Conservation (phyloP, 208 protist genomes). For the Leishmania braziliensis region DNA sequence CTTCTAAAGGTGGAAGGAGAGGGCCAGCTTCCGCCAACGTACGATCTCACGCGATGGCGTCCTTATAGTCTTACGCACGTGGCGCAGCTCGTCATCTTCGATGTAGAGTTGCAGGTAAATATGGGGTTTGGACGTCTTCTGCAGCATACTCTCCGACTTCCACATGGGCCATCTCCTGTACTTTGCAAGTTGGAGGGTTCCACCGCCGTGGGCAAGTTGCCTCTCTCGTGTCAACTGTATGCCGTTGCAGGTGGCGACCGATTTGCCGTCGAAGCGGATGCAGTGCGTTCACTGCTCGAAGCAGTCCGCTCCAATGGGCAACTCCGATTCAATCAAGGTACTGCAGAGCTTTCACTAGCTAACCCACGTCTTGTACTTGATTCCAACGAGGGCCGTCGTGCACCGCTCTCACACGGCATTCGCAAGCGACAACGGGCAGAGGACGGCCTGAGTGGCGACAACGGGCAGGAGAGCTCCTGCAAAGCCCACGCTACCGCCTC, state of each 20-base stretch:
- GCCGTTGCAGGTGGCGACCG: slow-evolving; percentile 35
- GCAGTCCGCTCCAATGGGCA: slow-evolving; percentile 3
- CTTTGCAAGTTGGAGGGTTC: not conserved
- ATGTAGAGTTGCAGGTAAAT: slow-evolving; percentile 61
- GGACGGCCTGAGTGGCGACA: not conserved
- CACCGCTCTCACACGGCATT: not conserved
- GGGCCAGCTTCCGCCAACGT: slow-evolving; percentile 40
- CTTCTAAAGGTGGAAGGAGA: slow-evolving; percentile 39
- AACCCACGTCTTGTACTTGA: not conserved
- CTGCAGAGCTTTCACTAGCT: slow-evolving; percentile 21
- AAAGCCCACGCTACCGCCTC: not conserved
- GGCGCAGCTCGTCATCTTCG: slow-evolving; percentile 62
- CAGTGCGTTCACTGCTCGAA: slow-evolving; percentile 2
- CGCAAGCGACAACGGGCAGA: slow-evolving; percentile 12
- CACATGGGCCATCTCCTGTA: not conserved
- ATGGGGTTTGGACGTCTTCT: slow-evolving; percentile 50
- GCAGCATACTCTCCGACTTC: slow-evolving; percentile 7
- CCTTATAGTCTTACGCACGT: slow-evolving; percentile 62
- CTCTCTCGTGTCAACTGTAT: slow-evolving; percentile 33
- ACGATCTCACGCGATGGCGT: slow-evolving; percentile 58
- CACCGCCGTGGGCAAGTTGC: slow-evolving; percentile 4
- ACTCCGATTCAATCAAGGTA: slow-evolving; percentile 12
- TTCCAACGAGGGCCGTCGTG: not conserved
- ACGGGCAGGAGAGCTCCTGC: not conserved
- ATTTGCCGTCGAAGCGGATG: slow-evolving; percentile 7